Conservation (phyloP, 106 monocot species). For the Chionographis japonica region DNA sequence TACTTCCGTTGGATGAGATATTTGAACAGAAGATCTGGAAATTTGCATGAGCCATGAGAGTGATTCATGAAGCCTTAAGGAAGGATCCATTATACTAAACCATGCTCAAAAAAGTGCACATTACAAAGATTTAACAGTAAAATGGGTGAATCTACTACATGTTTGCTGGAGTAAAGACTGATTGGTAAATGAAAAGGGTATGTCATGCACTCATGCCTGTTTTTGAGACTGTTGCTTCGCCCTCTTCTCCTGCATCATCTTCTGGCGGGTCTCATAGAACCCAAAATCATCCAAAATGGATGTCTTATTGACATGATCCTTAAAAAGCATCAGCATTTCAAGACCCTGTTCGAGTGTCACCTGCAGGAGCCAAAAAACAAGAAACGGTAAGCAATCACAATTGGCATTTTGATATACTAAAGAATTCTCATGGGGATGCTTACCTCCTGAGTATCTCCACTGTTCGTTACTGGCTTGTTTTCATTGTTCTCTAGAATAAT, state of each 20-base stretch:
- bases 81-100: no score
- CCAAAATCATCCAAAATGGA: slow-evolving; percentile 35
- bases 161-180: not conserved
- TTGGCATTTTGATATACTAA: no score
- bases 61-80: no score
- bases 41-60: no score
- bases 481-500: slow-evolving; percentile 12
- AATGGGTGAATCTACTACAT: not conserved
- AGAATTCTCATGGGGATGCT: not conserved
- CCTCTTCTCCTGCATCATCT: slow-evolving; percentile 27
- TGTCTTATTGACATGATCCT: slow-evolving; percentile 34
- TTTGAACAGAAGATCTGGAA: no score
- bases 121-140: no score
- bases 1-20: no score
- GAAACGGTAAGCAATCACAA: no score
- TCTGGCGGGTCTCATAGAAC: slow-evolving; percentile 35
- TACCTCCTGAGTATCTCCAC: slow-evolving; percentile 15
- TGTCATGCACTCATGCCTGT: slow-evolving; percentile 18
- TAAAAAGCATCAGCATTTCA: slow-evolving; percentile 34
- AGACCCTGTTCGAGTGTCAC: slow-evolving; percentile 35
- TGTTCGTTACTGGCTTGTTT: slow-evolving; percentile 9
- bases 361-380: not conserved
- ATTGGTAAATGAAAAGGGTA: not conserved
- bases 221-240: slow-evolving; percentile 25
- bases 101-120: no score